phyloP scores from a whole-genome alignment of 345 rosid genomes.

The Murraya koenigii region DNA sequence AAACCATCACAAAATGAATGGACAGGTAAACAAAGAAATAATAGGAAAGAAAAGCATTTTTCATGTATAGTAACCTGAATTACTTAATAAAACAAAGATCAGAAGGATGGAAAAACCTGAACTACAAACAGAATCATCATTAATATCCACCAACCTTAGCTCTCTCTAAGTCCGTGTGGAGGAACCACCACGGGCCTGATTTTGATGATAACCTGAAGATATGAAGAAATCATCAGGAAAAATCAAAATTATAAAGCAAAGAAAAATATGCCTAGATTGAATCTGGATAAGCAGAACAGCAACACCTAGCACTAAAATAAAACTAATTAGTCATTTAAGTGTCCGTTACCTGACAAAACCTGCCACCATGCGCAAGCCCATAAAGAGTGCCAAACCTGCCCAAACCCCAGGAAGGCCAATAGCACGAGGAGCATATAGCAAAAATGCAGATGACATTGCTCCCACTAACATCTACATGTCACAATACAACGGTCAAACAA shows the following conservation, averaged over 20 bases:
- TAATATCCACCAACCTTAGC: slow-evolving; percentile 30
- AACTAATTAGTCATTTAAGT: neutral
- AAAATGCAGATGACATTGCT: slow-evolving; percentile 57
- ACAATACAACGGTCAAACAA: slow-evolving; percentile 6
- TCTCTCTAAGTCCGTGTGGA: slow-evolving; percentile 50
- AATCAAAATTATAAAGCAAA: neutral
- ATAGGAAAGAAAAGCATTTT: neutral
- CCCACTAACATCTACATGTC: slow-evolving; percentile 68
- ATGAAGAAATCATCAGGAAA: slow-evolving; percentile 10
- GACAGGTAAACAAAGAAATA: neutral
- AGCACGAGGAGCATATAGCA: slow-evolving; percentile 54
- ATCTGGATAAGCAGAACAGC: neutral
- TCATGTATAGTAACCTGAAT: neutral
- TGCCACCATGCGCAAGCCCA: slow-evolving; percentile 77
- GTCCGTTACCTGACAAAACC: slow-evolving; percentile 68
- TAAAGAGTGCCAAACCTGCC: slow-evolving; percentile 82
- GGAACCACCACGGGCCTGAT: slow-evolving; percentile 97
- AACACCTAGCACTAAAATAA: neutral
- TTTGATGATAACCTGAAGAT: slow-evolving; percentile 53
- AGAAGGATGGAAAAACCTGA: neutral
- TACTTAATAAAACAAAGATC: neutral
- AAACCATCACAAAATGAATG: neutral
- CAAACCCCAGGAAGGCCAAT: slow-evolving; percentile 86
- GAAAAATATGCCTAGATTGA: neutral
- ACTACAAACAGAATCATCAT: neutral